Evolutionary conservation across 768 basidiomycete species (phyloP).

Genomic region (Termitomyces sp.): DNA sequence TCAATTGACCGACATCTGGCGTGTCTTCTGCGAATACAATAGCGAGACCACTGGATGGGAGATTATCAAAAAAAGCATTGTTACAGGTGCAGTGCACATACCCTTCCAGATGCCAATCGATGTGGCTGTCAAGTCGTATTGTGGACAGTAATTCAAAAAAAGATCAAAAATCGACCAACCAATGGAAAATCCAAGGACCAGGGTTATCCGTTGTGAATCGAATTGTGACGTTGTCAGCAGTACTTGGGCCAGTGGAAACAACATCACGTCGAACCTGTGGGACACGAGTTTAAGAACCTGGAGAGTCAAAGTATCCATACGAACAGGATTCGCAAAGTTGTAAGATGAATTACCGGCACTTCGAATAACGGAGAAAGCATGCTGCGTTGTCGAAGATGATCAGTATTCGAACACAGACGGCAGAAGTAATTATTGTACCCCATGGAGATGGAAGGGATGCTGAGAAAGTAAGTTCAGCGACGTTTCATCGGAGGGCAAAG

Average conservation of each 20-base stretch:
- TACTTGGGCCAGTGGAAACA: constrained; percentile 23
- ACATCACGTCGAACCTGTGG: constrained; percentile 24
- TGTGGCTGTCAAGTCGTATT: constrained; percentile 30
- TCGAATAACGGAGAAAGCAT: constrained; percentile 33
- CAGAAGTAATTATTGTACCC: not conserved
- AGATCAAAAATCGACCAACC: constrained; percentile 19
- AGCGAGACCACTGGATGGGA: constrained; percentile 27
- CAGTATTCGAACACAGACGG: not conserved
- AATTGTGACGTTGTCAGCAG: constrained; percentile 36
- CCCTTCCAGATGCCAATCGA: constrained; percentile 47
- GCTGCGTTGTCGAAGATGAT: constrained; percentile 17
- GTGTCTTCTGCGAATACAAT: constrained; percentile 35
- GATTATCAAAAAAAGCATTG: not conserved
- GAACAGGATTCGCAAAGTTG: constrained; percentile 18
- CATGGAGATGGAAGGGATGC: constrained; percentile 3
- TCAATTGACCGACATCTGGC: not conserved
- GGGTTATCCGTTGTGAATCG: constrained; percentile 48
- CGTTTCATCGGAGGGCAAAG: not conserved
- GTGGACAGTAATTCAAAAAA: too few relatives aligned
- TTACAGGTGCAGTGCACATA: constrained; percentile 4
- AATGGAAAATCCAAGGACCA: constrained; percentile 49
- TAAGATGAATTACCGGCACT: constrained; percentile 26
- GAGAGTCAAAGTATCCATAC: not conserved
- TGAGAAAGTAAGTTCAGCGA: constrained; percentile 3
- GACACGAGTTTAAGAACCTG: too few relatives aligned